Base-by-base conservation (phyloP, 371 early-diverging fungal species). In the Choanephora cucurbitarum region DNA sequence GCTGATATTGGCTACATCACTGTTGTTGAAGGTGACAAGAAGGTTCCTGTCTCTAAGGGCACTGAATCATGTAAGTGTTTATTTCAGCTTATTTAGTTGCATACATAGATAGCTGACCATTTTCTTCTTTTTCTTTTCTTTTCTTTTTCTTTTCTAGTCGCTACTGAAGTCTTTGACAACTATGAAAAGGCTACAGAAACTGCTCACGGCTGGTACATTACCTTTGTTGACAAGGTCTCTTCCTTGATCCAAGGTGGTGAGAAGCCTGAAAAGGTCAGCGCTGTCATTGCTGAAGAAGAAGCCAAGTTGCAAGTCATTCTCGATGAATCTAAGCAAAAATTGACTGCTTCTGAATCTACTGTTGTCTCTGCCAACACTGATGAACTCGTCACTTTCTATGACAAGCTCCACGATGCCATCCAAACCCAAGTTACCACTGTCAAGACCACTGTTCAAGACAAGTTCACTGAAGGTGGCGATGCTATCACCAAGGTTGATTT, bases 21-120 rank as follows among this genome's bases (percentile, higher is more conserved):
- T 55, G 62, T 81, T 17, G 84, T 81, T 17, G 84, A 83, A 34
- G 67, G 84, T 55, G 85, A 86, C 49, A 68, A 74, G 18, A 56
- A 53, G 11, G 82, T 83, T 47, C 72, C 81, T 1, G 69, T 77
- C 28, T 74, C 87, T 15, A 73, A 75, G 47, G 64, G 37, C 14
- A 37, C 37, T 37, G 37, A 37, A 37, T 37, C 37, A 37, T 37
- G 37, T 37, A 37, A 37, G 37, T 37, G 28, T 28, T 28, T 28
- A 28, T 28, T 28, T 28, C 28, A 28, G 28, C 28, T 28, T 28
- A 7, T 28, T 28, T 28, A 28, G 28, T 28, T 28, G 28, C 28
- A 37, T 37, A 11, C 14, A 37, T 37, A 37, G 7, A 37, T 37
- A 37, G 10, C 9, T 37, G 14, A 14, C 37, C 9, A 37, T 13